Evolutionary conservation across 257 asterid genomes (phyloP).

Genomic region (Solanum tacnaense): DNA sequence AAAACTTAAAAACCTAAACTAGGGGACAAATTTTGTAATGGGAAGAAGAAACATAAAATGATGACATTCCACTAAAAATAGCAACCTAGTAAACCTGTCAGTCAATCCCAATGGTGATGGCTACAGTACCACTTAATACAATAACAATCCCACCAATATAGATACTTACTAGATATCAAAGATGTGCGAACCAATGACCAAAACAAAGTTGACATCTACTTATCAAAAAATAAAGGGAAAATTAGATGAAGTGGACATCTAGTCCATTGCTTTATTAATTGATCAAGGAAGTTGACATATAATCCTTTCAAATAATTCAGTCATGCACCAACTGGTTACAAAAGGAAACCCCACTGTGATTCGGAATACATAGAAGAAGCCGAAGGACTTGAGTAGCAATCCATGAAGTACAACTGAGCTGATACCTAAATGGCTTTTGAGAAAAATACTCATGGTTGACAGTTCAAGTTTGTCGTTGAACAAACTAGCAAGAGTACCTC

Average conservation of each 20-base stretch:
- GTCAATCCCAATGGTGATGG: background rate
- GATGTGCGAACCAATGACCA: background rate
- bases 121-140: background rate
- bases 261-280: background rate
- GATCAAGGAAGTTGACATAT: background rate
- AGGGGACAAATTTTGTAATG: background rate
- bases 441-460: background rate
- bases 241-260: background rate
- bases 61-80: background rate
- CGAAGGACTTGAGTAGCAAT: background rate
- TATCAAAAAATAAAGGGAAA: background rate
- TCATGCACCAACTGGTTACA: background rate
- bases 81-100: background rate
- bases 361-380: background rate
- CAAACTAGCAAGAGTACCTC: background rate
- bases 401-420: background rate
- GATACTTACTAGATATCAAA: background rate
- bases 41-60: background rate
- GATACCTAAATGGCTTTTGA: background rate
- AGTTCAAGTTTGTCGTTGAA: background rate
- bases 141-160: background rate
- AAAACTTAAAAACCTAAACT: background rate
- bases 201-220: background rate
- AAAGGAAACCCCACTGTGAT: background rate
- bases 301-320: background rate